Percentiles rank a stretch among this genome's conserved stretches.
These are phyloP conservation scores for Oxytropis ochrocephala DNA, from an alignment of 306 rosid genomes.

Conservation along the genomic window DNA sequence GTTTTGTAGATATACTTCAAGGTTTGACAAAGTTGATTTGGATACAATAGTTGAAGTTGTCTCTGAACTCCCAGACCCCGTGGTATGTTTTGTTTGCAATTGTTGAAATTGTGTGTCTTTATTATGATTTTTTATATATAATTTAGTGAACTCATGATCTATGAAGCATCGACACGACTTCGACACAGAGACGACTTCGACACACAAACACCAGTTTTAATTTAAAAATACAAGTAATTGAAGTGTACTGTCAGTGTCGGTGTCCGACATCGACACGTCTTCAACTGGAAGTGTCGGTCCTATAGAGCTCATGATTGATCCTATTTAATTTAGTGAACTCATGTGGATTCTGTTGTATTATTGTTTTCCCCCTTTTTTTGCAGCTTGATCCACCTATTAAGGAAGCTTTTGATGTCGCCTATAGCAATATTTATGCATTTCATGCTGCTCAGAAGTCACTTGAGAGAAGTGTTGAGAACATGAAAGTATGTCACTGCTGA, in stretches of 20 bases:
- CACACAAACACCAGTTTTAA: too few species aligned
- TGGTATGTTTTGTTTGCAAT: slow-evolving; percentile 39
- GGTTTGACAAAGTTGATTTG: slow-evolving; percentile 72
- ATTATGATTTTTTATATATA: neutral
- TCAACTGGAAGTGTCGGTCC: too few species aligned
- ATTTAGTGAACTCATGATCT: neutral
- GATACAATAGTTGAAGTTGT: slow-evolving; percentile 57
- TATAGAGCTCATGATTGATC: too few species aligned
- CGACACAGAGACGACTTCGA: too few species aligned
- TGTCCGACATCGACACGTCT: too few species aligned
- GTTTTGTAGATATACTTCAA: slow-evolving; percentile 60
- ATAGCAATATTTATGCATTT: slow-evolving; percentile 85
- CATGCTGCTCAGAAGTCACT: slow-evolving; percentile 83
- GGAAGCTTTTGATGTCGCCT: slow-evolving; percentile 92
- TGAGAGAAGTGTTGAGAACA: slow-evolving; percentile 74
- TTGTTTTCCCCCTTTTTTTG: slow-evolving; percentile 11
- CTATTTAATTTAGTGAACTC: neutral
- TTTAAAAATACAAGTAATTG: too few species aligned
- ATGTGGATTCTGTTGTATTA: neutral
- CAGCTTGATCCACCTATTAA: slow-evolving; percentile 67
- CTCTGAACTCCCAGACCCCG: slow-evolving; percentile 78
- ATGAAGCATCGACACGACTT: too few species aligned
- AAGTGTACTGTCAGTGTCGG: too few species aligned
- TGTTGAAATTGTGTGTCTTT: neutral
- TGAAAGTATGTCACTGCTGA: slow-evolving; percentile 57